Percentiles rank a stretch among this genome's conserved stretches.
These are phyloP conservation scores for Plasmopara muralis DNA, from an alignment of 352 stramenopile species.

Conservation along the genomic window DNA sequence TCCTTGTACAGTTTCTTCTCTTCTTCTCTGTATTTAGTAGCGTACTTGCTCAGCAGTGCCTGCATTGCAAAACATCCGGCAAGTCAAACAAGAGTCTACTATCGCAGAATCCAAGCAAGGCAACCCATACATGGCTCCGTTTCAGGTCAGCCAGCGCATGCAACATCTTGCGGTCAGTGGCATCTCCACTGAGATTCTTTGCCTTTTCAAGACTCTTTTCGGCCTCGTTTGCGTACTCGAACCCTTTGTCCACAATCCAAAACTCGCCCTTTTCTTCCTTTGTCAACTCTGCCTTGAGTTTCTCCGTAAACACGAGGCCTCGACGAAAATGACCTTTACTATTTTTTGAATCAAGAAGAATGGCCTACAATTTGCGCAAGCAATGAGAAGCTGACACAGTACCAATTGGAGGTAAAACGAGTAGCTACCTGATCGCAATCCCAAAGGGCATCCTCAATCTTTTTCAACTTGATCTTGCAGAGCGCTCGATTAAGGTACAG, in stretches of 20 bases:
- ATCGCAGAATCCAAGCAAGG: background rate
- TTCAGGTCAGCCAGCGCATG: slow-evolving; percentile 64
- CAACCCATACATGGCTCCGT: slow-evolving; percentile 37
- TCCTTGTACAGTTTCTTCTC: slow-evolving; percentile 87
- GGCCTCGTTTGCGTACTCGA: slow-evolving; percentile 59
- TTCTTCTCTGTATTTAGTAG: slow-evolving; percentile 72
- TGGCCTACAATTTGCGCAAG: slow-evolving; percentile 32
- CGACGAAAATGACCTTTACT: slow-evolving; percentile 79
- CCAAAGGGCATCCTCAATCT: slow-evolving; percentile 80
- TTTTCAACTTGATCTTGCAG: slow-evolving; percentile 80
- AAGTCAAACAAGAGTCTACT: background rate
- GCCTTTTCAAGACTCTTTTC: slow-evolving; percentile 69
- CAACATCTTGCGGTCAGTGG: slow-evolving; percentile 44
- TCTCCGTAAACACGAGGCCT: slow-evolving; percentile 72
- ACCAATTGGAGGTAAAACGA: background rate
- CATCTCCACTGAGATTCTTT: slow-evolving; percentile 30
- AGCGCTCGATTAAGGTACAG: slow-evolving; percentile 78
- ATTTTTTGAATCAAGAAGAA: slow-evolving; percentile 49
- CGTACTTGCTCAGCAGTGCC: slow-evolving; percentile 48
- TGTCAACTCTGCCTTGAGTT: slow-evolving; percentile 69
- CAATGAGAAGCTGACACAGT: background rate
- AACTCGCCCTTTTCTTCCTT: slow-evolving; percentile 80
- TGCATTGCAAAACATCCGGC: slow-evolving; percentile 4
- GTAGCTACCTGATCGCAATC: slow-evolving; percentile 67
- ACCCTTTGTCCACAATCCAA: slow-evolving; percentile 83